Evolutionary conservation across 176 grass and related monocot species (phyloP).

Genomic region (Pontederia crassipes): DNA sequence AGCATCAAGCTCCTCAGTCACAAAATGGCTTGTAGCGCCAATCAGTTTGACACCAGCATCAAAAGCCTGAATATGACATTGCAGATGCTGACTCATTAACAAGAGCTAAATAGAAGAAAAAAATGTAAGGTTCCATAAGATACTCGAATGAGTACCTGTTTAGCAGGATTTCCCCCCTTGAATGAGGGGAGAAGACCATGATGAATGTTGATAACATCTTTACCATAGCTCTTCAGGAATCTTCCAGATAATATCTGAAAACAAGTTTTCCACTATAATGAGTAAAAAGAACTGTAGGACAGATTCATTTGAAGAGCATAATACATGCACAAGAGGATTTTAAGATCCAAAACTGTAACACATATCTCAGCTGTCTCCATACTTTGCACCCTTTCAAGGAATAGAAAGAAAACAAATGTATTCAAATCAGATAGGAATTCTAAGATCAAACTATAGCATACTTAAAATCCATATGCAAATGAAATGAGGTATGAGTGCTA

Average conservation of each 20-base stretch:
- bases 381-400: too few relatives aligned
- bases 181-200: constrained; percentile 98
- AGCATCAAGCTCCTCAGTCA: constrained; percentile 83
- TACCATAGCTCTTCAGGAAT: constrained; percentile 72
- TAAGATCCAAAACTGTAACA: too few relatives aligned
- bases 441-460: too few relatives aligned
- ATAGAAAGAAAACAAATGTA: too few relatives aligned
- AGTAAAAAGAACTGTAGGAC: constrained; percentile 2
- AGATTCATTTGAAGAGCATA: too few relatives aligned
- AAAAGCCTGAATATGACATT: constrained; percentile 57
- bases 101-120: background rate
- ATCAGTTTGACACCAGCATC: constrained; percentile 95
- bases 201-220: constrained; percentile 96
- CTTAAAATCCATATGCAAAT: too few relatives aligned
- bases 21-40: constrained; percentile 92
- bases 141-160: constrained; percentile 46
- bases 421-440: too few relatives aligned
- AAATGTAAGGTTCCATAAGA: background rate
- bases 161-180: constrained; percentile 79
- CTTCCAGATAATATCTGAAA: constrained; percentile 56
- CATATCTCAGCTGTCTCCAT: too few relatives aligned
- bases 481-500: too few relatives aligned
- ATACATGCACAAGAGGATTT: too few relatives aligned
- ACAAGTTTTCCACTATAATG: background rate
- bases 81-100: background rate